Base-by-base conservation (phyloP, 129 eudicot species). In the Ambrosia artemisiifolia region DNA sequence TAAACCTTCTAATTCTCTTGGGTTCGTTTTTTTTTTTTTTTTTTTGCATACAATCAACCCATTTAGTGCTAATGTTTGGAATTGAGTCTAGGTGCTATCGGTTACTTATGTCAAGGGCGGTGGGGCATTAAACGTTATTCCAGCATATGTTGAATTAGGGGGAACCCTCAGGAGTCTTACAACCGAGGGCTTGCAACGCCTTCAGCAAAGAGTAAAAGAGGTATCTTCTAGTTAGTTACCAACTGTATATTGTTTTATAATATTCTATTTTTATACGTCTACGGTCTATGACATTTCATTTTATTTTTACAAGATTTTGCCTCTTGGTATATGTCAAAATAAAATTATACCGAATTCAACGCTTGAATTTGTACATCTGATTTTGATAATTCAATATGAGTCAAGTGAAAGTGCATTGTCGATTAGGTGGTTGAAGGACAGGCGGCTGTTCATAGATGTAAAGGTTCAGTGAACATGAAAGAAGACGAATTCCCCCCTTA, bases 101-200 rank as follows among this genome's bases (percentile, higher is more conserved):
- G 86, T 92, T 42, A 92, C 97, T 56, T 88, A 77, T 79, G 89
- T 88, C 59, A 83, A 65, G 76, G 94, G 85, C n/a, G 96, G 97
- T 17, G 62, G 75, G 9, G 91, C 94, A 0, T 81, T 65, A 11
- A 85, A 86, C 74, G 79, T 87, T 20, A 83, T 92, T 47, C 91
- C 96, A 4, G 59, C 88, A 10, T 74, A 74, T 69, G 94, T 92
- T 40, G 91, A 88, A 75, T 13, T 92, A 6, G 91, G 96, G 40
- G 97, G 97, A 44, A 86, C 94, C 10, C 79, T 92, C 42, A 86
- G 96, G 78, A 88, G 97, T 79, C 91, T 92, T 53, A 88, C 96
- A 1, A 92, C 91, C n/a, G 81, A 83, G 83, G 97, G 97, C 49
- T 81, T 92, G 75, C 69, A 36, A 47, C 81, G 19, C 42, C 96